phyloP scores from a whole-genome alignment of 176 grass and related monocot species.

The Zoysia pacifica region DNA sequence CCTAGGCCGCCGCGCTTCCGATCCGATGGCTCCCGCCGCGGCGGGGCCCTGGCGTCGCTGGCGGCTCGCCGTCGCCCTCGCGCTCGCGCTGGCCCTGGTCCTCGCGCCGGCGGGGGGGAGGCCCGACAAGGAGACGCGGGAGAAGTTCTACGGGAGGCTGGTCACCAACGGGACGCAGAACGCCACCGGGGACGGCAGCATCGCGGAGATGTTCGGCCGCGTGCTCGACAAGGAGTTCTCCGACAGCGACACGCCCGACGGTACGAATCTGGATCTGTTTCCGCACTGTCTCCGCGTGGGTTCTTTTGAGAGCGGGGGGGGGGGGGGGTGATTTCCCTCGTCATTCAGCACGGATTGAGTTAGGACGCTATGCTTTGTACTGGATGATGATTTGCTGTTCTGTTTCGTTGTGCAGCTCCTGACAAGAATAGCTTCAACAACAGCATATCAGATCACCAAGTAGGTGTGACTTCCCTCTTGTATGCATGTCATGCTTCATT shows the following conservation, averaged over 20 bases:
- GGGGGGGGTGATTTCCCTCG: no score
- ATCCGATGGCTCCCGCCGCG: constrained; percentile 54
- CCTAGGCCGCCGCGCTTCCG: constrained; percentile 17
- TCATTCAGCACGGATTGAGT: not conserved
- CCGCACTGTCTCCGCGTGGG: not conserved
- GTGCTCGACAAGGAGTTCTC: constrained; percentile 99
- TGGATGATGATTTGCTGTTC: constrained; percentile 1
- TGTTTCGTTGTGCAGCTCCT: constrained; percentile 56
- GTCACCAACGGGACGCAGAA: constrained; percentile 29
- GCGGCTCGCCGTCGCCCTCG: constrained; percentile 15
- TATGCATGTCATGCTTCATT: not conserved
- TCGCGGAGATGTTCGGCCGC: constrained; percentile 96
- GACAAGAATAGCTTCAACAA: constrained; percentile 98
- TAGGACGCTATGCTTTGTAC: not conserved
- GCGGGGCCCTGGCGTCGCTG: constrained; percentile 16
- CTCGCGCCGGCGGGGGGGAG: constrained; percentile 44
- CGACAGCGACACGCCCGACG: constrained; percentile 73
- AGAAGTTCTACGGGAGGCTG: constrained; percentile 80
- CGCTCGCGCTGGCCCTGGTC: constrained; percentile 7
- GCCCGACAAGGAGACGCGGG: constrained; percentile 84
- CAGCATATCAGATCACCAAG: constrained; percentile 98
- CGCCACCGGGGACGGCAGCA: constrained; percentile 72
- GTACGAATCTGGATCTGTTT: constrained; percentile 58
- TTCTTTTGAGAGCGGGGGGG: no score
- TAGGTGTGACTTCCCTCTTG: constrained; percentile 92